phyloP scores from a whole-genome alignment of 1,284 basidiomycete genomes.

The Salmacisia buchloeana region DNA sequence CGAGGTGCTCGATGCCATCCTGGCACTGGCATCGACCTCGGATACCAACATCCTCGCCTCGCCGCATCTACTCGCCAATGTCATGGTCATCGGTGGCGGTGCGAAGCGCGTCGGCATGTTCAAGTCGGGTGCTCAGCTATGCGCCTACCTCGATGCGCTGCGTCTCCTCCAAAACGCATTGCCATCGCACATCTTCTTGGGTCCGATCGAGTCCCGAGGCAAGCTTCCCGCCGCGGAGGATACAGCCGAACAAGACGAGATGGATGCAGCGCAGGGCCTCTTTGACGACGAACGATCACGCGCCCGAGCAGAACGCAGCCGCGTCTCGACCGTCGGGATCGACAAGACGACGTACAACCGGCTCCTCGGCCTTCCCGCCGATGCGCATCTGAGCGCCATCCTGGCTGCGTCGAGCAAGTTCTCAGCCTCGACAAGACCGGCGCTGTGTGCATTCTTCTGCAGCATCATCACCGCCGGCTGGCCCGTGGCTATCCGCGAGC shows the following conservation, averaged over 20 bases:
- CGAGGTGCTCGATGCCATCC: neutral
- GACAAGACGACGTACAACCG: slow-evolving; percentile 27
- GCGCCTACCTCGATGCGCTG: slow-evolving; percentile 32
- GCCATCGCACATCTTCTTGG: slow-evolving; percentile 12
- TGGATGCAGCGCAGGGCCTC: slow-evolving; percentile 6
- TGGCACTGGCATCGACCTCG: neutral
- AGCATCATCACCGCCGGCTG: slow-evolving; percentile 32
- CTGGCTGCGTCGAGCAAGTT: slow-evolving; percentile 33
- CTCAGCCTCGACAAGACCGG: slow-evolving; percentile 29
- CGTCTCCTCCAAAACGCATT: slow-evolving; percentile 37
- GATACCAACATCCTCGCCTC: neutral
- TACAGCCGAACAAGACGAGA: neutral
- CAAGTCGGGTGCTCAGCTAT: slow-evolving; percentile 16
- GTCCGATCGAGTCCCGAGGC: neutral
- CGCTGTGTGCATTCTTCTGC: slow-evolving; percentile 39
- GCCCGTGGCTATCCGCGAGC: slow-evolving; percentile 26
- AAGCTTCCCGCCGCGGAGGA: neutral
- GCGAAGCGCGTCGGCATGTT: slow-evolving; percentile 3
- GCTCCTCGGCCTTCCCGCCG: slow-evolving; percentile 29
- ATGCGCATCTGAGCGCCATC: slow-evolving; percentile 30
- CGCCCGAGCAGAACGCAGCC: neutral
- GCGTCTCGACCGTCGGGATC: neutral
- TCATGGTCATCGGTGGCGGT: neutral
- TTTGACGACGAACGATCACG: neutral
- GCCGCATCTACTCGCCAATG: neutral